phyloP scores from a whole-genome alignment of 2,329 filamentous ascomycete species.

The Calonectria pseudoturangicola region DNA sequence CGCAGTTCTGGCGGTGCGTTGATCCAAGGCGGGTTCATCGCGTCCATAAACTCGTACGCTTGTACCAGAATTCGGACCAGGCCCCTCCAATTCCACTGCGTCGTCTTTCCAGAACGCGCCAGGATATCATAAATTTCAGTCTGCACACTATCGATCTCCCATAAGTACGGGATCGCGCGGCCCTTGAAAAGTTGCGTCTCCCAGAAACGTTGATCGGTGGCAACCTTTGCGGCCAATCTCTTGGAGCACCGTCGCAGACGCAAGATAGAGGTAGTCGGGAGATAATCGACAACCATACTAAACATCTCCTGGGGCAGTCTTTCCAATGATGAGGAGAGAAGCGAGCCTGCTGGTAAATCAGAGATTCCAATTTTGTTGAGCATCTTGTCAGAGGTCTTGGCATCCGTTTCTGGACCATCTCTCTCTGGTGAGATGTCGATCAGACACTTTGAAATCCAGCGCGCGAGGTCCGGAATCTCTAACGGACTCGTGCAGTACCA shows the following conservation, averaged over 20 bases:
- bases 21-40: not conserved
- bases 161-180: not conserved
- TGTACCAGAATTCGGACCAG: not conserved
- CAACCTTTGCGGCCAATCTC: not conserved
- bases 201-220: not conserved
- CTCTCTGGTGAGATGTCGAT: not conserved
- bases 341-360: not conserved
- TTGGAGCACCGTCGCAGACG: not conserved
- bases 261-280: not conserved
- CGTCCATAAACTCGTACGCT: not conserved
- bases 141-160: not conserved
- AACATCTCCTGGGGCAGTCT: not conserved
- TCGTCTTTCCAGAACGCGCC: not conserved
- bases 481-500: not conserved
- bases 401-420: not conserved
- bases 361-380: not conserved
- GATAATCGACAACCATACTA: not conserved
- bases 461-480: not conserved
- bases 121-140: not conserved
- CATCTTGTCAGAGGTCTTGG: not conserved
- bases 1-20: not conserved
- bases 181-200: not conserved
- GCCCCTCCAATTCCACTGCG: not conserved
- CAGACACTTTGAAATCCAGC: not conserved
- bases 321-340: not conserved